phyloP scores from a whole-genome alignment of 495 filamentous ascomycete genomes.

The Immersiella caudata region DNA sequence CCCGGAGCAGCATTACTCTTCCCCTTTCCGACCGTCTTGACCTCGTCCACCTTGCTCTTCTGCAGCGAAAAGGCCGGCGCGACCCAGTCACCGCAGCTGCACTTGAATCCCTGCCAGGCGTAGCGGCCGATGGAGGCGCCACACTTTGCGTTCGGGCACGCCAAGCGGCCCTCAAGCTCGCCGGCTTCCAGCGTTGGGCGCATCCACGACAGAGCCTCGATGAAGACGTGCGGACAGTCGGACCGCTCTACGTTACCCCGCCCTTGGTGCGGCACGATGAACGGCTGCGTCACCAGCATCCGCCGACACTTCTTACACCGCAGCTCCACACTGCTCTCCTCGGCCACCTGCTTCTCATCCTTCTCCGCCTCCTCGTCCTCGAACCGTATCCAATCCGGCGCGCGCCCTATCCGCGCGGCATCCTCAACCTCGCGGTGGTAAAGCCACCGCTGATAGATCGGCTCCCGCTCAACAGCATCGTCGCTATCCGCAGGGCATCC shows the following conservation, averaged over 20 bases:
- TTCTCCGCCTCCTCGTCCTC: constrained; percentile 67
- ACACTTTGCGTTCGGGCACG: constrained; percentile 79
- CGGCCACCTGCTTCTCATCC: constrained; percentile 14
- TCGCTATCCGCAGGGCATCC: constrained; percentile 64
- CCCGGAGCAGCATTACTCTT: background rate
- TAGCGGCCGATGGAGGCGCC: constrained; percentile 83
- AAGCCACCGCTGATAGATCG: constrained; percentile 85
- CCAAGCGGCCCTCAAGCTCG: constrained; percentile 76
- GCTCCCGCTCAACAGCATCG: constrained; percentile 59
- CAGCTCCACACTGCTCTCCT: constrained; percentile 45
- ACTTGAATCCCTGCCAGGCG: constrained; percentile 92
- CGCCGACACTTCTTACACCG: constrained; percentile 68
- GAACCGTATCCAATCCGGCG: constrained; percentile 75
- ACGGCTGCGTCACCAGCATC: constrained; percentile 47
- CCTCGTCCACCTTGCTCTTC: constrained; percentile 78
- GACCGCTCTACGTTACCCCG: constrained; percentile 30
- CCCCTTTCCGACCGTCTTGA: constrained; percentile 30
- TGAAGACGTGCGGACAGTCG: constrained; percentile 78
- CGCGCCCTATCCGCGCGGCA: constrained; percentile 63
- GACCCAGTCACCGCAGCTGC: constrained; percentile 88
- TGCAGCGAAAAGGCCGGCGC: constrained; percentile 87
- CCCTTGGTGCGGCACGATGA: constrained; percentile 46
- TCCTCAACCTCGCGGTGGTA: constrained; percentile 77
- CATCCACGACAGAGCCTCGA: constrained; percentile 96
- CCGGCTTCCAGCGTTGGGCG: constrained; percentile 73